These are phyloP conservation scores for Glycyrrhiza uralensis DNA, from an alignment of 306 rosid species.

Conservation along the genomic window DNA sequence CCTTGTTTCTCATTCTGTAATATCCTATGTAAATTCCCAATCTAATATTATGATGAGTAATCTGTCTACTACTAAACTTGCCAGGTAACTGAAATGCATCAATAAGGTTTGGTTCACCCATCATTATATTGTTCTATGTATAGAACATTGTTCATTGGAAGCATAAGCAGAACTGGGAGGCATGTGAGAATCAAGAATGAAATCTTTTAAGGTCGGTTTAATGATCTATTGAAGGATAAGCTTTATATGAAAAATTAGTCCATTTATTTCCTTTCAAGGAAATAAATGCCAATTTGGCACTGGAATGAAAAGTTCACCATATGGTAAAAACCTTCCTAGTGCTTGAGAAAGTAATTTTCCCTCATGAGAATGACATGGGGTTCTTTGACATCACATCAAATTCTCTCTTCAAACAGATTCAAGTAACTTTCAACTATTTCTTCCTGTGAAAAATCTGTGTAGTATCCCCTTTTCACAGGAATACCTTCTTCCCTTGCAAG, in stretches of 20 bases:
- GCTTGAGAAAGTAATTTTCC: background rate
- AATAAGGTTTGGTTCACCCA: background rate
- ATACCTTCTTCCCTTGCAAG: conserved; percentile 67
- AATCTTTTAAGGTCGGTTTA: background rate
- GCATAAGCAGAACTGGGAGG: background rate
- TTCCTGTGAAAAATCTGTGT: conserved; percentile 69
- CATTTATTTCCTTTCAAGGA: background rate
- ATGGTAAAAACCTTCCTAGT: background rate
- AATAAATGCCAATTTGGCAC: background rate
- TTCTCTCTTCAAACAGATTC: conserved; percentile 24
- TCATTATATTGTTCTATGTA: background rate
- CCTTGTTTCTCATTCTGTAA: background rate
- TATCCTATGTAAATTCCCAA: background rate
- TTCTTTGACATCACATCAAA: background rate
- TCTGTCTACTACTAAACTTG: background rate
- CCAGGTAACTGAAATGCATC: background rate
- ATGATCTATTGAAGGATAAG: background rate
- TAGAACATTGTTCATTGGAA: background rate
- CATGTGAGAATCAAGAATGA: background rate
- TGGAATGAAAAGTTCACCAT: background rate
- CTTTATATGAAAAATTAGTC: background rate
- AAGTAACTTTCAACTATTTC: conserved; percentile 55
- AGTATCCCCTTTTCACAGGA: conserved; percentile 70
- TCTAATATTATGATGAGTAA: background rate
- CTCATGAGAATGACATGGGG: background rate